Evolutionary conservation across 805 yeast species (phyloP).

Genomic region (Grigorovia jiainica): DNA sequence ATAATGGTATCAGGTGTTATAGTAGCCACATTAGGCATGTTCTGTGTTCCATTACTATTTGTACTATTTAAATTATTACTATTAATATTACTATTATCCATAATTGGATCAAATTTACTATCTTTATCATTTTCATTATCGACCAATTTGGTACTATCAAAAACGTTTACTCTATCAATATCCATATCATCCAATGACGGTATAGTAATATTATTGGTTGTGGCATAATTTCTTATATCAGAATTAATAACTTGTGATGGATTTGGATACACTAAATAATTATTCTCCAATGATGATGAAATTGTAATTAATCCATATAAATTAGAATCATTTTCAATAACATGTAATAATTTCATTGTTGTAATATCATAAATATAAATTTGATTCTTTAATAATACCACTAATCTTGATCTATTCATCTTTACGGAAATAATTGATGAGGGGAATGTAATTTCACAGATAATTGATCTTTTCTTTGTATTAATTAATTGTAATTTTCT

Average conservation of each 20-base stretch:
- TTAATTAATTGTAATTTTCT: slow-evolving; percentile 74
- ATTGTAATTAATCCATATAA: slow-evolving; percentile 53
- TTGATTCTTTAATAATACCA: slow-evolving; percentile 55
- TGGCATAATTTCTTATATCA: slow-evolving; percentile 23
- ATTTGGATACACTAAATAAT: slow-evolving; percentile 63
- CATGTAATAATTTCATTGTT: slow-evolving; percentile 54
- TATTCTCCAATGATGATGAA: slow-evolving; percentile 42
- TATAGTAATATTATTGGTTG: slow-evolving; percentile 23
- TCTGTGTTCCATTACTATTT: slow-evolving; percentile 1
- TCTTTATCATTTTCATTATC: neutral
- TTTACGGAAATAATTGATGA: slow-evolving; percentile 50
- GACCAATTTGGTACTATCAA: neutral
- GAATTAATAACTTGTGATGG: slow-evolving; percentile 50
- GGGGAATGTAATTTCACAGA: slow-evolving; percentile 68
- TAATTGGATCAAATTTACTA: neutral
- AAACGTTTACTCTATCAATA: neutral
- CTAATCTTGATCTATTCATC: slow-evolving; percentile 54
- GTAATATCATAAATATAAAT: slow-evolving; percentile 65
- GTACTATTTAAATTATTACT: neutral
- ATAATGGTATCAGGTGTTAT: slow-evolving; percentile 7
- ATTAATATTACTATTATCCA: too few relatives aligned
- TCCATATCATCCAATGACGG: slow-evolving; percentile 4
- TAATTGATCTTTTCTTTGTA: slow-evolving; percentile 51
- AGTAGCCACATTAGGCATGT: slow-evolving; percentile 7
- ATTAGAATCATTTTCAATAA: slow-evolving; percentile 37